Evolutionary conservation across 2,329 filamentous ascomycete species (phyloP).

Genomic region (Pezizomycotina sp.): DNA sequence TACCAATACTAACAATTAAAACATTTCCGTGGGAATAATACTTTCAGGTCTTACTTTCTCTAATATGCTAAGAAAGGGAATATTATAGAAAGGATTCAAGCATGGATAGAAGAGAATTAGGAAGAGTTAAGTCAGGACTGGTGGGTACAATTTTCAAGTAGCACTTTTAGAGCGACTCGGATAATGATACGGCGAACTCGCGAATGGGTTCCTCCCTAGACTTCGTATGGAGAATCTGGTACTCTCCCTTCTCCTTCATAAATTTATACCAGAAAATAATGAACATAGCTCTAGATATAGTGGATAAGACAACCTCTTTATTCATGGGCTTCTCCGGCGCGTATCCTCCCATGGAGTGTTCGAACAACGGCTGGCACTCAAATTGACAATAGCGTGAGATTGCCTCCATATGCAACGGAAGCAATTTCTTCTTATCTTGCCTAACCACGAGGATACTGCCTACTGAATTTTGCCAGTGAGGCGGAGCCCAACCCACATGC

Average conservation of each 20-base stretch:
- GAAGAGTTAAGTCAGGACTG: too few relatives aligned
- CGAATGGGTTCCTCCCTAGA: too few relatives aligned
- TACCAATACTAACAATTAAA: too few relatives aligned
- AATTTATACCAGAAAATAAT: conserved; percentile 1
- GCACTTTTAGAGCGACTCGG: too few relatives aligned
- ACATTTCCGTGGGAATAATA: too few relatives aligned
- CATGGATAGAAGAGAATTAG: too few relatives aligned
- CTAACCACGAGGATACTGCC: conserved; percentile 3
- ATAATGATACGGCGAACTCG: too few relatives aligned
- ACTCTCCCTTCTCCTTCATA: background rate
- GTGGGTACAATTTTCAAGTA: too few relatives aligned
- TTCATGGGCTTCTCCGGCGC: conserved; percentile 3
- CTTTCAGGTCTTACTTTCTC: too few relatives aligned
- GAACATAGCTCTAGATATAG: conserved; percentile 3
- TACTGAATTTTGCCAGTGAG: conserved; percentile 1
- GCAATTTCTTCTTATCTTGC: conserved; percentile 2
- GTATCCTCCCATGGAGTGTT: conserved; percentile 1
- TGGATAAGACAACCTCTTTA: background rate
- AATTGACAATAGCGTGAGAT: conserved; percentile 2
- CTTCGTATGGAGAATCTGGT: too few relatives aligned
- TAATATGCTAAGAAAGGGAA: too few relatives aligned
- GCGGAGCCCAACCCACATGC: conserved; percentile 4
- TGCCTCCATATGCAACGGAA: conserved; percentile 5
- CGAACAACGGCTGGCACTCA: background rate
- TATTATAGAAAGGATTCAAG: too few relatives aligned